A percentile compares a stretch with the other conserved stretches of the same genome.
Evolutionary conservation across 2,329 filamentous ascomycete species (phyloP).

Genomic region (Penicillium sp.): DNA sequence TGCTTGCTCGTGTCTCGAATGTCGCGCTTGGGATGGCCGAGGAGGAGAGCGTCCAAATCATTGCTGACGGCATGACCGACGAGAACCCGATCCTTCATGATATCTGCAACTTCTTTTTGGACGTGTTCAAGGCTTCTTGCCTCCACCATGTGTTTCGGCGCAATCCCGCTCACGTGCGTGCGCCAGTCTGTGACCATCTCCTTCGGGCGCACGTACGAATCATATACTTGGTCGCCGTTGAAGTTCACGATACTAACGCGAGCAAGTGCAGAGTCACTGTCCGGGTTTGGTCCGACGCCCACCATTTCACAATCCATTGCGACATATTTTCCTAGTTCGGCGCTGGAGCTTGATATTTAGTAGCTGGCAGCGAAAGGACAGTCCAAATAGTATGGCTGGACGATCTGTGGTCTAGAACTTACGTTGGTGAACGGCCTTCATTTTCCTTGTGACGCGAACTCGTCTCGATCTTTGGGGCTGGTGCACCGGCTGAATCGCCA

Average conservation of each 20-base stretch:
- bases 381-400: constrained; percentile 11
- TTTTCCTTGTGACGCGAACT: constrained; percentile 48
- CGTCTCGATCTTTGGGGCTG: constrained; percentile 40
- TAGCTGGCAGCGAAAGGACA: not conserved
- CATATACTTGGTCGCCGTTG: constrained; percentile 84
- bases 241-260: constrained; percentile 88
- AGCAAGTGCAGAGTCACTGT: constrained; percentile 66
- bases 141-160: constrained; percentile 59
- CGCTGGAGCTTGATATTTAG: constrained; percentile 35
- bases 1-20: constrained; percentile 78
- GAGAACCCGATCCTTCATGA: constrained; percentile 63
- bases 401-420: constrained; percentile 13
- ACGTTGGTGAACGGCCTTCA: constrained; percentile 49
- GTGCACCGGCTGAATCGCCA: constrained; percentile 43
- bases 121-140: constrained; percentile 68
- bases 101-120: constrained; percentile 59
- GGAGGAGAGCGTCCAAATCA: constrained; percentile 61
- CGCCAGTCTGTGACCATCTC: constrained; percentile 82
- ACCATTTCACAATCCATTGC: constrained; percentile 98
- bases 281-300: constrained; percentile 58
- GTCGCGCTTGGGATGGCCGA: constrained; percentile 69
- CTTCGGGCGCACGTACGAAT: constrained; percentile 75
- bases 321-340: constrained; percentile 78
- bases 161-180: constrained; percentile 75
- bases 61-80: constrained; percentile 79